Conservation (phyloP, 2,329 filamentous ascomycete genomes). For the Aspergillus fructus region DNA sequence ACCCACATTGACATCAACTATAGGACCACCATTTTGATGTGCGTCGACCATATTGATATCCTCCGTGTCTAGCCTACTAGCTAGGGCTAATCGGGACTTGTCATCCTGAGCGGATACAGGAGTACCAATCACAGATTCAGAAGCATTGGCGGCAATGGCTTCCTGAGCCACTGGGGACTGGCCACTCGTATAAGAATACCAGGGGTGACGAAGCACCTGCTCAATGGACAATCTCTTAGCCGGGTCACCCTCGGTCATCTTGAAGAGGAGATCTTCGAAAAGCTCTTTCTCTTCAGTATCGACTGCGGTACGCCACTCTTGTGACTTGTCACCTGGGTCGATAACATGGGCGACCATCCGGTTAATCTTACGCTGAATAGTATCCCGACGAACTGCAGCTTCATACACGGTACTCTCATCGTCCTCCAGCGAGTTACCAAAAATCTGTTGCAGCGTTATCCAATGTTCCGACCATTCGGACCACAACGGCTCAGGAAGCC, state of each 20-base stretch:
- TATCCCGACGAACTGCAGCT: neutral
- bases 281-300: neutral
- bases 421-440: neutral
- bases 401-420: neutral
- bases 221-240: neutral
- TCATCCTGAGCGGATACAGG: neutral
- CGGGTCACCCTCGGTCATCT: neutral
- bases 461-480: too few relatives aligned
- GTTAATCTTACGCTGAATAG: neutral
- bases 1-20: too few relatives aligned
- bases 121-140: neutral
- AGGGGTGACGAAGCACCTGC: neutral
- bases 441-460: too few relatives aligned
- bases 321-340: too few relatives aligned
- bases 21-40: too few relatives aligned
- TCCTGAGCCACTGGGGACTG: neutral
- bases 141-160: too few relatives aligned
- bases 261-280: neutral
- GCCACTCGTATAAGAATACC: neutral
- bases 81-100: too few relatives aligned
- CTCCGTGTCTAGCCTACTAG: too few relatives aligned
- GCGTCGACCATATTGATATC: too few relatives aligned
- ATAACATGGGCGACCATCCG: neutral
- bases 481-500: too few relatives aligned
- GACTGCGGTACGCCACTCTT: neutral